Evolutionary conservation across 305 asterid genomes (phyloP).

Genomic region (Fraxinus paxiana): DNA sequence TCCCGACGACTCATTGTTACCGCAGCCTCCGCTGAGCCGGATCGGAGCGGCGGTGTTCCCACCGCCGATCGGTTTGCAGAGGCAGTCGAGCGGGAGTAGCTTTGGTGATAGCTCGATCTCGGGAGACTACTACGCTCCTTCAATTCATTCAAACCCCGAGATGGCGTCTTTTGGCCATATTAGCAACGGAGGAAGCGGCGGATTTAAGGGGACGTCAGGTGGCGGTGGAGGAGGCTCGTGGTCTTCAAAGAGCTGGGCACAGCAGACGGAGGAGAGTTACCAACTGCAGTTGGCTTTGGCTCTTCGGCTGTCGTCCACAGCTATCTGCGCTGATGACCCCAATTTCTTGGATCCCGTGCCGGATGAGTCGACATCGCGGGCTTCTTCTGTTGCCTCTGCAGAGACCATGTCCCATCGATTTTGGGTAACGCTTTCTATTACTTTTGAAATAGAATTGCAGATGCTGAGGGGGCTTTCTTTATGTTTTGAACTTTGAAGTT

Average conservation of each 20-base stretch:
- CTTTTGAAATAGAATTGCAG: not conserved
- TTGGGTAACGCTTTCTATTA: constrained; percentile 54
- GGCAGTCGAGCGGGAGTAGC: constrained; percentile 96
- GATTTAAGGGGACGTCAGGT: constrained; percentile 39
- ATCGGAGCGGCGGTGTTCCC: constrained; percentile 44
- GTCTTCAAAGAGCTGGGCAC: constrained; percentile 91
- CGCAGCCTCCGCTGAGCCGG: constrained; percentile 29
- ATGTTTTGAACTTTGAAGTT: not conserved
- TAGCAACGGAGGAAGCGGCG: constrained; percentile 38
- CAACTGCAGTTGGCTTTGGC: constrained; percentile 93
- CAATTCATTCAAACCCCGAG: constrained; percentile 52
- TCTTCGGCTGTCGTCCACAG: constrained; percentile 78
- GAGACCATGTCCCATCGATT: constrained; percentile 86
- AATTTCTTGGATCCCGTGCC: constrained; percentile 76
- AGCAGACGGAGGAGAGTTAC: constrained; percentile 96
- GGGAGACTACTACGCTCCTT: constrained; percentile 71
- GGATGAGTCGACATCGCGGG: constrained; percentile 44
- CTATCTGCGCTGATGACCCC: constrained; percentile 81
- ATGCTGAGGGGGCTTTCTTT: constrained; percentile 3
- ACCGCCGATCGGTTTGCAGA: constrained; percentile 60
- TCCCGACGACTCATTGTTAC: constrained; percentile 20
- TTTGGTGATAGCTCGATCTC: constrained; percentile 86
- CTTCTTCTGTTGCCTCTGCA: constrained; percentile 41
- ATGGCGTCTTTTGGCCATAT: constrained; percentile 29
- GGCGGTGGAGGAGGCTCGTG: constrained; percentile 50